phyloP scores from a whole-genome alignment of 2,329 filamentous ascomycete genomes.

The Penicillium sp. region DNA sequence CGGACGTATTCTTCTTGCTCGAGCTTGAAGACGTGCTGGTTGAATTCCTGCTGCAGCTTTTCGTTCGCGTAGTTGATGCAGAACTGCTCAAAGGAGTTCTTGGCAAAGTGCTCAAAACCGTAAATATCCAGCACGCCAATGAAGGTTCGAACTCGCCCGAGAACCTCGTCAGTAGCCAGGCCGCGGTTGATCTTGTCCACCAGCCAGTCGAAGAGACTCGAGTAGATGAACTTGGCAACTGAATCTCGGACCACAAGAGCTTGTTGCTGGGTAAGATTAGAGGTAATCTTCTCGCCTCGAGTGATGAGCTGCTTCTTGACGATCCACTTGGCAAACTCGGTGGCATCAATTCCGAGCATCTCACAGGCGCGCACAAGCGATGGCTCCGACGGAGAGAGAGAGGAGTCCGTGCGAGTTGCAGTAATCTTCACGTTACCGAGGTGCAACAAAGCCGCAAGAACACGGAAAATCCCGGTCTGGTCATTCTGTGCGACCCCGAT shows the following conservation, averaged over 20 bases:
- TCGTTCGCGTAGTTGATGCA: constrained; percentile 99
- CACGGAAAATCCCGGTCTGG: constrained; percentile 80
- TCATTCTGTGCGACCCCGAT: constrained; percentile 74
- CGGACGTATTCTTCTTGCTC: constrained; percentile 97
- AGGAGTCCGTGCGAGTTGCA: constrained; percentile 81
- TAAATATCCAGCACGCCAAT: constrained; percentile 99
- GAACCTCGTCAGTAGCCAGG: constrained; percentile 80
- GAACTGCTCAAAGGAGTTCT: constrained; percentile 99
- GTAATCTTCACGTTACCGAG: constrained; percentile 96
- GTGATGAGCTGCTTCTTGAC: constrained; percentile 98
- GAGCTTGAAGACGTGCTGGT: constrained; percentile 97
- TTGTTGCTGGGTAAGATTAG: constrained; percentile 88
- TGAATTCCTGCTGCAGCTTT: constrained; percentile 98
- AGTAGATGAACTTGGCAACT: constrained; percentile 98
- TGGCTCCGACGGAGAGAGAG: constrained; percentile 73
- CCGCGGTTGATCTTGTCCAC: constrained; percentile 95
- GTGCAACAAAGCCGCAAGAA: constrained; percentile 86
- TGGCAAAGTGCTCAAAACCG: constrained; percentile 97
- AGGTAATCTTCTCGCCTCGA: constrained; percentile 94
- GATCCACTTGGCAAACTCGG: constrained; percentile 93
- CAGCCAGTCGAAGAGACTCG: constrained; percentile 96
- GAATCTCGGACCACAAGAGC: constrained; percentile 93
- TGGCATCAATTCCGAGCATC: constrained; percentile 79
- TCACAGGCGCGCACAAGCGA: constrained; percentile 74
- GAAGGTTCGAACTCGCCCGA: constrained; percentile 78